Evolutionary conservation across 164 flowering plant species (phyloP).

Genomic region (Chimonanthus salicifolius): DNA sequence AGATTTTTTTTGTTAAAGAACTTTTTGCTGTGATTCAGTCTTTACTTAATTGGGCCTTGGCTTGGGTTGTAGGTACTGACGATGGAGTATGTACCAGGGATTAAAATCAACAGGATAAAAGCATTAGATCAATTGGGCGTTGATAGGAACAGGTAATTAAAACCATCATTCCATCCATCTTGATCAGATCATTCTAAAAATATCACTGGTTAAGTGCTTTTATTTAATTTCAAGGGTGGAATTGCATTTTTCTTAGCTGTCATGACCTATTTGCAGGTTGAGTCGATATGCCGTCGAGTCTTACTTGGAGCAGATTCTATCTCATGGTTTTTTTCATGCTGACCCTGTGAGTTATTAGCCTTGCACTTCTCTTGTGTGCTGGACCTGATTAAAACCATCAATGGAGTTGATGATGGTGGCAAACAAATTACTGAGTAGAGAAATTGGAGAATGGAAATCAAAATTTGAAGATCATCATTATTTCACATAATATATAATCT

Average conservation of each 20-base stretch:
- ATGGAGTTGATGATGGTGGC: neutral
- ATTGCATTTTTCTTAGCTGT: neutral
- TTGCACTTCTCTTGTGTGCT: neutral
- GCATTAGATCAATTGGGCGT: slow-evolving; percentile 95
- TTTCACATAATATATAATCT: neutral
- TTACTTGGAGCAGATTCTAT: slow-evolving; percentile 90
- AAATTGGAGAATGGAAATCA: neutral
- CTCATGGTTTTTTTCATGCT: slow-evolving; percentile 99
- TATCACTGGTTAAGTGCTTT: neutral
- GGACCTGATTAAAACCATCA: neutral
- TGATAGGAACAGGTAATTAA: slow-evolving; percentile 73
- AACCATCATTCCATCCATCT: neutral
- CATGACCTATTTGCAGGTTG: slow-evolving; percentile 44
- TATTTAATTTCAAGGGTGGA: neutral
- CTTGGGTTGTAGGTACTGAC: slow-evolving; percentile 62
- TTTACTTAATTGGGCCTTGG: slow-evolving; percentile 10
- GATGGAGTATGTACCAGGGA: slow-evolving; percentile 99
- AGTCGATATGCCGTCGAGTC: slow-evolving; percentile 98
- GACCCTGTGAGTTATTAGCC: slow-evolving; percentile 76
- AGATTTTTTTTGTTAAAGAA: neutral
- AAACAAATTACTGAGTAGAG: neutral
- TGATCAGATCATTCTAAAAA: neutral
- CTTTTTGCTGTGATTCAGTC: neutral
- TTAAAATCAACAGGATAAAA: slow-evolving; percentile 87
- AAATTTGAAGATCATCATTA: neutral